A percentile compares a stretch with the other conserved stretches of the same genome.
Conservation (phyloP, 129 eudicot species). For the Flaveria robusta region DNA sequence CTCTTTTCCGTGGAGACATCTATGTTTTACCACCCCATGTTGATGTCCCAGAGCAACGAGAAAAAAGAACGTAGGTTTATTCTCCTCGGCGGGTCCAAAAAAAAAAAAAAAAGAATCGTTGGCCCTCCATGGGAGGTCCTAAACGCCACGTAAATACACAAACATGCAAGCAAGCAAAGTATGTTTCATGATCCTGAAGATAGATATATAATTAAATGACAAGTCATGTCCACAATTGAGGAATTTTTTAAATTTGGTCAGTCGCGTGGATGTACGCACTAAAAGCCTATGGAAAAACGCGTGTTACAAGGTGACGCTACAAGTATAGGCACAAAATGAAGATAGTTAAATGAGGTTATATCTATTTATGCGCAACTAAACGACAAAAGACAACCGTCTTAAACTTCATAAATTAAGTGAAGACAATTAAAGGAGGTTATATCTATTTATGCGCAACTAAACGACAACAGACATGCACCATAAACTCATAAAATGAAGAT, state of each 20-base stretch:
- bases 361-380: too few relatives aligned
- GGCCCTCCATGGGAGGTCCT: background rate
- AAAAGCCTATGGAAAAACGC: background rate
- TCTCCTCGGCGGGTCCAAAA: too few relatives aligned
- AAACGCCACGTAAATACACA: background rate
- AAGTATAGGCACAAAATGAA: background rate
- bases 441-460: background rate
- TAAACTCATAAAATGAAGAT: background rate
- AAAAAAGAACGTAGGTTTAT: too few relatives aligned
- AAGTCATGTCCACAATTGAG: slow-evolving; percentile 8
- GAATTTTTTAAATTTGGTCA: slow-evolving; percentile 5
- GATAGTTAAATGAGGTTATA: too few relatives aligned
- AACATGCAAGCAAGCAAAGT: background rate
- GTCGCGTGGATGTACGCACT: background rate
- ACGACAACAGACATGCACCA: background rate
- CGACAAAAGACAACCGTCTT: background rate
- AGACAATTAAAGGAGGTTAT: too few relatives aligned
- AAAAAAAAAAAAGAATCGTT: background rate
- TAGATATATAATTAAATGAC: background rate
- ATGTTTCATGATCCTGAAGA: background rate
- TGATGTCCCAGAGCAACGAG: too few relatives aligned
- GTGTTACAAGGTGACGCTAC: slow-evolving; percentile 14
- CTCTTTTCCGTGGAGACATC: too few relatives aligned
- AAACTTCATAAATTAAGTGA: too few relatives aligned
- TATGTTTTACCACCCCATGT: too few relatives aligned